These are phyloP conservation scores for Nelumbo lutea DNA, from an alignment of 164 flowering plant species.

Conservation along the genomic window DNA sequence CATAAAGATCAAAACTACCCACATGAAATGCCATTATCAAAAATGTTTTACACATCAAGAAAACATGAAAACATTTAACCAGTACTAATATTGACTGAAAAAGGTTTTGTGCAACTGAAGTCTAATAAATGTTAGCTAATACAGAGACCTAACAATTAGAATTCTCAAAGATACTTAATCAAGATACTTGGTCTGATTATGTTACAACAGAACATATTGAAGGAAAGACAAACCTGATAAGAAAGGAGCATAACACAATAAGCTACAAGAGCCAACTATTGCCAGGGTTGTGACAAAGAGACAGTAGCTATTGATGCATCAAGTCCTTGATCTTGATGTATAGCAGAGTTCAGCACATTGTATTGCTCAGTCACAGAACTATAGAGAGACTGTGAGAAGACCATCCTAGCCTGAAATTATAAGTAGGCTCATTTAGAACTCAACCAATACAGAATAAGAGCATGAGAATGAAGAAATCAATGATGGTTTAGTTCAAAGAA, in stretches of 20 bases:
- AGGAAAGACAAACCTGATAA: conserved; percentile 17
- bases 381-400: conserved; percentile 50
- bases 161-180: too few relatives aligned
- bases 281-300: conserved; percentile 84
- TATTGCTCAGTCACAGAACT: conserved; percentile 65
- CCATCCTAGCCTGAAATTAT: conserved; percentile 55
- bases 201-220: too few relatives aligned
- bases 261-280: conserved; percentile 12
- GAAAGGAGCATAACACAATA: not conserved
- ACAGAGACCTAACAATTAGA: too few relatives aligned
- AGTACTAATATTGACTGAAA: too few relatives aligned
- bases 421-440: conserved; percentile 8
- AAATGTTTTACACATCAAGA: too few relatives aligned
- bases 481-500: not conserved
- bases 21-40: too few relatives aligned
- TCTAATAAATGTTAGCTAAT: too few relatives aligned
- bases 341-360: conserved; percentile 70
- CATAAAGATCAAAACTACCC: too few relatives aligned
- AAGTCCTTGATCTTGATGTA: conserved; percentile 57
- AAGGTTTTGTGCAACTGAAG: too few relatives aligned
- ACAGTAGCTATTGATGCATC: conserved; percentile 55
- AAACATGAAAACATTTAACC: too few relatives aligned
- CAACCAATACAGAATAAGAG: not conserved
- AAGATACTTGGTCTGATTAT: too few relatives aligned
- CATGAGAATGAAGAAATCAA: not conserved